phyloP scores from a whole-genome alignment of 2,329 filamentous ascomycete species.

The Fusarium sp. region DNA sequence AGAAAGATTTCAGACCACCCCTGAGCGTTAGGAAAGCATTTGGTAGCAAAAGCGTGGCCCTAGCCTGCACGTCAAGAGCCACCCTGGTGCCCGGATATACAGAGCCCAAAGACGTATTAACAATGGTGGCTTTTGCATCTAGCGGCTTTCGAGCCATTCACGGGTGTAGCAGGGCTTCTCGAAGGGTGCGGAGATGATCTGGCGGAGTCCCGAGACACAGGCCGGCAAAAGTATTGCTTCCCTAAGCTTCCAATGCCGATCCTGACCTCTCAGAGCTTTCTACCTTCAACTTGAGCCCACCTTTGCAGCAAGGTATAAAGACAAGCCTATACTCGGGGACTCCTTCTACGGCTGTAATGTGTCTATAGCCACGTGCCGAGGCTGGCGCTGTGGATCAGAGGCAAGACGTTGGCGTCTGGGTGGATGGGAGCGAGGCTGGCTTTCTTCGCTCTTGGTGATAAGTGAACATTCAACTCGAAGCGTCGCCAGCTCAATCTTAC shows the following conservation, averaged over 20 bases:
- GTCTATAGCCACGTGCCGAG: conserved; percentile 13
- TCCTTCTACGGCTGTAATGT: conserved; percentile 29
- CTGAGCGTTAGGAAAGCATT: conserved; percentile 43
- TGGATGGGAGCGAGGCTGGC: not conserved
- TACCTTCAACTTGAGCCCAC: conserved; percentile 30
- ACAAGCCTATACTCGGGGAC: conserved; percentile 22
- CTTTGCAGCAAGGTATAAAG: conserved; percentile 31
- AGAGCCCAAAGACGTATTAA: conserved; percentile 39
- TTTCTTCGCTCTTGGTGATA: not conserved
- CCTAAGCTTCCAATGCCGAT: conserved; percentile 37
- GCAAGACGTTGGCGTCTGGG: not conserved
- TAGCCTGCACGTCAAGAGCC: conserved; percentile 45
- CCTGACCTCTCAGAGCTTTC: conserved; percentile 38
- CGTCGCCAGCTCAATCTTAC: not conserved
- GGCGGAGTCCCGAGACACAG: conserved; percentile 26
- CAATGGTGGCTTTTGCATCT: conserved; percentile 41
- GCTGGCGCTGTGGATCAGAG: not conserved
- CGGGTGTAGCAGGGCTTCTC: conserved; percentile 29
- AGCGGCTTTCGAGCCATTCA: conserved; percentile 38
- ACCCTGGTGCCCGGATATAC: conserved; percentile 44
- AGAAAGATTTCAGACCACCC: conserved; percentile 40
- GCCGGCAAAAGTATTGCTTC: conserved; percentile 29
- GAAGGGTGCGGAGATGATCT: conserved; percentile 36
- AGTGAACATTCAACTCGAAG: not conserved
- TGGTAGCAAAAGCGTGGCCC: conserved; percentile 47